Evolutionary conservation across 2,329 filamentous ascomycete genomes (phyloP).

Genomic region (Diaporthe eres): DNA sequence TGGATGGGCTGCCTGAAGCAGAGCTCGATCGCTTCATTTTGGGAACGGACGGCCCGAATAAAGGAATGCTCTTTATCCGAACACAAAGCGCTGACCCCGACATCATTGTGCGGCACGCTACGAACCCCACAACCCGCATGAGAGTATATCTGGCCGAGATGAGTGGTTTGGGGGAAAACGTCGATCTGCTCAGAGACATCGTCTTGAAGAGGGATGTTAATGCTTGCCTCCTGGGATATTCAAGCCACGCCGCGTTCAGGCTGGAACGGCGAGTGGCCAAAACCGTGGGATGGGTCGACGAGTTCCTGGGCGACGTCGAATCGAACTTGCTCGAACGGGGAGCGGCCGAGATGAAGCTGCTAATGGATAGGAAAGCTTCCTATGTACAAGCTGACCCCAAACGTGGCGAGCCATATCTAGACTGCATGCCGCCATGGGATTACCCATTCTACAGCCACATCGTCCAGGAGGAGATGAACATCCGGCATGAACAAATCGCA

Average conservation of each 20-base stretch:
- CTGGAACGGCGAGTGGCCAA: not conserved
- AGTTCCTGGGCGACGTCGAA: not conserved
- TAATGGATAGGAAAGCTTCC: not conserved
- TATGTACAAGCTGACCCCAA: too few relatives aligned
- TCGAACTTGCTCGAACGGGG: not conserved
- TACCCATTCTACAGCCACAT: not conserved
- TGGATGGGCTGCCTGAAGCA: not conserved
- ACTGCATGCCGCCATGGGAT: not conserved
- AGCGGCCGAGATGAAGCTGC: not conserved
- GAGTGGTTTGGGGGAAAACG: not conserved
- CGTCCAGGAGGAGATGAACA: not conserved
- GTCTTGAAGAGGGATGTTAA: not conserved
- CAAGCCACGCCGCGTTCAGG: slow-evolving; percentile 4
- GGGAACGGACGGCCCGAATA: not conserved
- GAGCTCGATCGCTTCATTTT: not conserved
- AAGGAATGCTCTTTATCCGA: not conserved
- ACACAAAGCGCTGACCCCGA: not conserved
- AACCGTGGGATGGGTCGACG: not conserved
- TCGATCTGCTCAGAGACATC: not conserved
- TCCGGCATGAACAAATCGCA: not conserved
- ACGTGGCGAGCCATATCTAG: not conserved
- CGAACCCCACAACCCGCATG: not conserved
- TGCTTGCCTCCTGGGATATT: not conserved
- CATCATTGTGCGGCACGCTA: not conserved
- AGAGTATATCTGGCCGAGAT: not conserved